phyloP scores from a whole-genome alignment of 2,329 filamentous ascomycete species.

The Diaporthe velutina region DNA sequence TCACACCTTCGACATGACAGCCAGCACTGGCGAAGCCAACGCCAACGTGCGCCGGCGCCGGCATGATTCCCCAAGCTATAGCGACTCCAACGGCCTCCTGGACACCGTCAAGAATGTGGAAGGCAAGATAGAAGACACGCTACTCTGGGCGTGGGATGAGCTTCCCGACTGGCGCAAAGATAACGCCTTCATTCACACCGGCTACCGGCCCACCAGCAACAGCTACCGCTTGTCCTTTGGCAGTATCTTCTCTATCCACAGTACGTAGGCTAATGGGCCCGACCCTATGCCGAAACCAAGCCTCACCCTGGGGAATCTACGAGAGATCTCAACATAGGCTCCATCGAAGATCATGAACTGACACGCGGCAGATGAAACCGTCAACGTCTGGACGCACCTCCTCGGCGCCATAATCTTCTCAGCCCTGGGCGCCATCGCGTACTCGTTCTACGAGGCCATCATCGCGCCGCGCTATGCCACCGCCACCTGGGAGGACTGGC shows the following conservation, averaged over 20 bases:
- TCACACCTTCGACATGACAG: neutral
- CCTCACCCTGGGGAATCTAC: neutral
- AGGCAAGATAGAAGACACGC: constrained; percentile 53
- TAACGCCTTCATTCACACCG: constrained; percentile 67
- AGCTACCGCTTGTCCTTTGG: constrained; percentile 60
- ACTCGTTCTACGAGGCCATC: constrained; percentile 63
- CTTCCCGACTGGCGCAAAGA: constrained; percentile 71
- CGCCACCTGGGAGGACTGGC: constrained; percentile 73
- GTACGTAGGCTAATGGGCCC: neutral
- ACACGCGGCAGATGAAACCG: constrained; percentile 62
- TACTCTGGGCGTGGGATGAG: constrained; percentile 69
- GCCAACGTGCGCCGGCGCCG: constrained; percentile 32
- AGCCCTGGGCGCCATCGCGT: constrained; percentile 51
- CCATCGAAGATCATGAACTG: neutral
- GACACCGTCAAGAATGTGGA: constrained; percentile 52
- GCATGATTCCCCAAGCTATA: constrained; percentile 1
- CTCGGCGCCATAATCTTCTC: constrained; percentile 74
- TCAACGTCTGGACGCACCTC: constrained; percentile 73
- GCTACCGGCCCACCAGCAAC: constrained; percentile 65
- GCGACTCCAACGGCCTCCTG: constrained; percentile 41
- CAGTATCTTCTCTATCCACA: constrained; percentile 66
- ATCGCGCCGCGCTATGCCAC: constrained; percentile 75
- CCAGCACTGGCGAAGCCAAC: neutral
- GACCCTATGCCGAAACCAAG: neutral
- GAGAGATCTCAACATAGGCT: neutral